Evolutionary conservation across 805 yeast species (phyloP).

Genomic region (Zygosaccharomyces gambellarensis): DNA sequence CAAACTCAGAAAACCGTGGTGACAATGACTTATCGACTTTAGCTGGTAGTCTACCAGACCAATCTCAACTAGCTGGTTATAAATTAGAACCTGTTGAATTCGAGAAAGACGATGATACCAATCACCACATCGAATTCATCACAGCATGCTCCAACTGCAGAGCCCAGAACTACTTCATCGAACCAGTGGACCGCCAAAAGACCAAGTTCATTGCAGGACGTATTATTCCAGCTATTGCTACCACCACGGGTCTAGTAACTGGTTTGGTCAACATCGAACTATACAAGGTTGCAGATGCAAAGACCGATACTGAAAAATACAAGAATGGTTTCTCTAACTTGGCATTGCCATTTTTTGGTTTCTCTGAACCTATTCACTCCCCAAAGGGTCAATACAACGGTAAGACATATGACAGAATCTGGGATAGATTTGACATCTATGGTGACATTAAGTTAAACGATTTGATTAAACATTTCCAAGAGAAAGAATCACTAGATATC

Average conservation of each 20-base stretch:
- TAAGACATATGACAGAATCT: constrained; percentile 77
- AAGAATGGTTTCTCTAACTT: constrained; percentile 90
- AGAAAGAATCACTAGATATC: constrained; percentile 78
- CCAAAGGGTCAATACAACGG: constrained; percentile 75
- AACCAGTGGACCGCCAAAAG: constrained; percentile 79
- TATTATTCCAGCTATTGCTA: constrained; percentile 98
- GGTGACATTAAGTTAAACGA: constrained; percentile 74
- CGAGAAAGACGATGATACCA: constrained; percentile 96
- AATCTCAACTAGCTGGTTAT: constrained; percentile 83
- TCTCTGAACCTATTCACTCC: constrained; percentile 91
- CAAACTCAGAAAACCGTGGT: constrained; percentile 55
- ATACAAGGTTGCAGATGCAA: constrained; percentile 78
- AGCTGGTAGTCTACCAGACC: constrained; percentile 79
- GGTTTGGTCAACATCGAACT: constrained; percentile 91
- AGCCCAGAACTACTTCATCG: constrained; percentile 86
- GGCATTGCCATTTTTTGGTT: constrained; percentile 94
- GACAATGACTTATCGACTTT: constrained; percentile 61
- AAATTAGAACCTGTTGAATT: constrained; percentile 86
- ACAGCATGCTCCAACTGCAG: constrained; percentile 94
- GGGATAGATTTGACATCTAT: constrained; percentile 87
- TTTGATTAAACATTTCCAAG: constrained; percentile 67
- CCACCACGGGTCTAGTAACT: constrained; percentile 96
- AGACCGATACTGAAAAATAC: constrained; percentile 72
- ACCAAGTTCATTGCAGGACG: constrained; percentile 98
- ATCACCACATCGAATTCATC: constrained; percentile 94